Conservation (phyloP, 1,139 yeast genomes). For the Hyphopichia buzzinii region DNA sequence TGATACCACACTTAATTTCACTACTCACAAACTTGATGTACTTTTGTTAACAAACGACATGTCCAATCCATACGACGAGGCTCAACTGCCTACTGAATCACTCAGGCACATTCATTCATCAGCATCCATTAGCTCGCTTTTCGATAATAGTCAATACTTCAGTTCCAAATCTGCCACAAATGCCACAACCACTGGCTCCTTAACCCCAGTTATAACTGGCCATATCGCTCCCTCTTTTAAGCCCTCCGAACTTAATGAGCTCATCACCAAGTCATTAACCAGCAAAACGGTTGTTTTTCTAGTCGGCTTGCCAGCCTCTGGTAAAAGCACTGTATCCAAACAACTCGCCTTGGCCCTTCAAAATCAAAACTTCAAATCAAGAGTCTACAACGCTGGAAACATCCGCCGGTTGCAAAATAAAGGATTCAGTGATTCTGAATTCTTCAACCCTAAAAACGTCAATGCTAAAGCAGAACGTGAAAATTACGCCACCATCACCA, state of each 20-base stretch:
- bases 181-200: constrained; percentile 14
- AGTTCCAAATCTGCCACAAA: constrained; percentile 6
- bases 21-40: no score
- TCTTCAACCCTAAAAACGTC: constrained; percentile 51
- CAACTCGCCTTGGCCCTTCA: constrained; percentile 45
- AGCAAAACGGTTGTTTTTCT: constrained; percentile 38
- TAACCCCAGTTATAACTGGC: constrained; percentile 10
- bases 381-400: constrained; percentile 56
- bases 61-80: not conserved
- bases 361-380: constrained; percentile 26
- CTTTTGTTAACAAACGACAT: not conserved
- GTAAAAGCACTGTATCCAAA: constrained; percentile 62
- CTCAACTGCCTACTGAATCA: not conserved
- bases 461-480: constrained; percentile 52
- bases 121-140: constrained; percentile 1
- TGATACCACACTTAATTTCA: no score
- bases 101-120: not conserved
- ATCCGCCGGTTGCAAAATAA: constrained; percentile 40
- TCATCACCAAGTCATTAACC: constrained; percentile 3
- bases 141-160: not conserved
- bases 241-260: constrained; percentile 7
- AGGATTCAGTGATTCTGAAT: constrained; percentile 23
- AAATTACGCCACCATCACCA: constrained; percentile 56
- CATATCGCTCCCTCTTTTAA: not conserved
- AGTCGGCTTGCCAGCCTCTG: constrained; percentile 72